Percentiles rank a stretch among this genome's conserved stretches.
Evolutionary conservation across 768 basidiomycete genomes (phyloP).

Genomic region (Pluteus cervinus): DNA sequence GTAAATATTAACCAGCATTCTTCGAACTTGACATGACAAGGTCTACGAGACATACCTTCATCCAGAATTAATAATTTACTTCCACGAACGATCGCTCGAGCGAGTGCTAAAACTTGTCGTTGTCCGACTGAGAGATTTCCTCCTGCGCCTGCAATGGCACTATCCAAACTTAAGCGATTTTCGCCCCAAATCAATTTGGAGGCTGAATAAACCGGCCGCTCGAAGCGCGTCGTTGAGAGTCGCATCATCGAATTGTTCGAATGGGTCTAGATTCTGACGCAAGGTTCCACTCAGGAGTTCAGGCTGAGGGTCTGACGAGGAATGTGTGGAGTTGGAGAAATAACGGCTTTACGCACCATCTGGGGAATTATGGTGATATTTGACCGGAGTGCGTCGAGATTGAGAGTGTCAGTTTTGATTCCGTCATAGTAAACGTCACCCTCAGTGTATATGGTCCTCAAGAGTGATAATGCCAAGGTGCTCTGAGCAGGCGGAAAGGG

Average conservation of each 20-base stretch:
- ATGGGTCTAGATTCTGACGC: slow-evolving; percentile 67
- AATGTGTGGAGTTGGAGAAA: not conserved
- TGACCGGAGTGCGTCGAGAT: too few relatives aligned
- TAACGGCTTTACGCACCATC: slow-evolving; percentile 62
- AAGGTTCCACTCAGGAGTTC: slow-evolving; percentile 70
- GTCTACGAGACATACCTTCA: slow-evolving; percentile 75
- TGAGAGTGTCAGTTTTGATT: not conserved
- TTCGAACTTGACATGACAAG: slow-evolving; percentile 60
- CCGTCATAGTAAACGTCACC: slow-evolving; percentile 28
- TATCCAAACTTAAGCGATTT: slow-evolving; percentile 42
- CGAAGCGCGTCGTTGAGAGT: slow-evolving; percentile 60
- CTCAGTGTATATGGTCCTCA: slow-evolving; percentile 58
- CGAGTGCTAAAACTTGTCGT: slow-evolving; percentile 66
- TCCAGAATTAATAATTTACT: slow-evolving; percentile 71
- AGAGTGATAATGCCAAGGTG: slow-evolving; percentile 48
- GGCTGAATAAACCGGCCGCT: slow-evolving; percentile 49
- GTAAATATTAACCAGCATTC: slow-evolving; percentile 20
- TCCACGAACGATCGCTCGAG: slow-evolving; percentile 59
- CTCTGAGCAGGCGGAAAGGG: slow-evolving; percentile 38
- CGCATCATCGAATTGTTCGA: slow-evolving; percentile 53
- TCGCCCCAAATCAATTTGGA: slow-evolving; percentile 28
- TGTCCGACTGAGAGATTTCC: slow-evolving; percentile 68
- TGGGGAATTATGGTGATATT: slow-evolving; percentile 65
- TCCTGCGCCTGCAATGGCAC: slow-evolving; percentile 59
- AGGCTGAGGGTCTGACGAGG: slow-evolving; percentile 56